A percentile compares a stretch with the other conserved stretches of the same genome.
These are phyloP conservation scores for Aspergillus alliaceus DNA, from an alignment of 2,329 filamentous ascomycete genomes.

Conservation along the genomic window DNA sequence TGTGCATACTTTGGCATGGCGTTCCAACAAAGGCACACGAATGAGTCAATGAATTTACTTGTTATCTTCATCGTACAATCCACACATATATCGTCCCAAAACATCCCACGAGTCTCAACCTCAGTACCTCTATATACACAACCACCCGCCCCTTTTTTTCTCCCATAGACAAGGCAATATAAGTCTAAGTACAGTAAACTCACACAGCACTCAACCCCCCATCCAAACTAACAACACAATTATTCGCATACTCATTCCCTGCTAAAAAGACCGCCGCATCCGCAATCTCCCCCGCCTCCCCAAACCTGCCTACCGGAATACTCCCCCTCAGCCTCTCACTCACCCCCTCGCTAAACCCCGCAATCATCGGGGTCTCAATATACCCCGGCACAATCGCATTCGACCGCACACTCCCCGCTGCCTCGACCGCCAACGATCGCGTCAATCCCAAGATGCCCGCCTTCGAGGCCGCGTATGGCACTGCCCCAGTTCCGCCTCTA, in stretches of 20 bases:
- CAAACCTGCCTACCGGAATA: constrained; percentile 69
- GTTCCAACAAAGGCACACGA: not conserved
- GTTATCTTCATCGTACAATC: not conserved
- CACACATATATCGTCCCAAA: too few relatives aligned
- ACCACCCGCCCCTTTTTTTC: too few relatives aligned
- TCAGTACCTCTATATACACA: not conserved
- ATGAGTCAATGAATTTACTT: not conserved
- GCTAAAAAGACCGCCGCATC: constrained; percentile 77
- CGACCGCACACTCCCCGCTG: constrained; percentile 58
- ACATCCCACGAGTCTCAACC: too few relatives aligned
- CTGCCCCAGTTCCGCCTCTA: constrained; percentile 68
- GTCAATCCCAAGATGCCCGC: constrained; percentile 70
- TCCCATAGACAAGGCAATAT: too few relatives aligned
- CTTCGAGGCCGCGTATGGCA: constrained; percentile 76
- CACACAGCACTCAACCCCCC: constrained; percentile 73
- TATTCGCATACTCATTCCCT: constrained; percentile 79
- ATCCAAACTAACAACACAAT: constrained; percentile 82
- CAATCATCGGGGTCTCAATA: constrained; percentile 77
- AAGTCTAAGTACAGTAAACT: constrained; percentile 14
- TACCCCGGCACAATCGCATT: constrained; percentile 84
- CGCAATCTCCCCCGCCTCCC: constrained; percentile 70
- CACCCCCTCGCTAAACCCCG: constrained; percentile 45
- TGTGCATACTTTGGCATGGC: not conserved
- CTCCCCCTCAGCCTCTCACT: constrained; percentile 35
- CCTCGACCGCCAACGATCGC: constrained; percentile 35